These are phyloP conservation scores for Castanea crenata DNA, from an alignment of 306 rosid species.

Conservation along the genomic window DNA sequence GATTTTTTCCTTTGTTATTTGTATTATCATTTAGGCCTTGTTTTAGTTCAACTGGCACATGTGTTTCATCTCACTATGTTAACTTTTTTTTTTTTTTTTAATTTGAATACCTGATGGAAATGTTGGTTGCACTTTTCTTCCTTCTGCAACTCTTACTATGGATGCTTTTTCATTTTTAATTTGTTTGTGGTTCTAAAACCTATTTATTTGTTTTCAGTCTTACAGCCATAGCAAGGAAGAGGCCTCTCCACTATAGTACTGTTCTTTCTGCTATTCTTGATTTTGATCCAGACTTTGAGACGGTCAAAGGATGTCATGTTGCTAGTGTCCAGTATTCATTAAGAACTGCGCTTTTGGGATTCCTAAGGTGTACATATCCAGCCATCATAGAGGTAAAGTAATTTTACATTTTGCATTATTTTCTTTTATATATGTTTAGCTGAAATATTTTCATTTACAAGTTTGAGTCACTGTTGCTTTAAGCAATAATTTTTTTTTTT, in stretches of 20 bases:
- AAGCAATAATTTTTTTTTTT: neutral
- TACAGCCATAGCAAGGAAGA: constrained; percentile 82
- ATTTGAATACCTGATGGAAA: neutral
- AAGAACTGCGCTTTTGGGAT: constrained; percentile 90
- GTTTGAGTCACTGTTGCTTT: neutral
- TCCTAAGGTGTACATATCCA: constrained; percentile 78
- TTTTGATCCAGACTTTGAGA: constrained; percentile 69
- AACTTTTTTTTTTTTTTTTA: neutral
- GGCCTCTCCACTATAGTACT: constrained; percentile 66
- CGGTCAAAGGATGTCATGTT: constrained; percentile 67
- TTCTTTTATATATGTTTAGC: constrained; percentile 3
- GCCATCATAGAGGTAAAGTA: constrained; percentile 73
- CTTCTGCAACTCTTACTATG: neutral
- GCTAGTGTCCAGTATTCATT: constrained; percentile 79
- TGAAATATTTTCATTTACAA: neutral
- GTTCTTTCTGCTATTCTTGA: constrained; percentile 73
- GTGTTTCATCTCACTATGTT: neutral
- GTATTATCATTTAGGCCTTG: neutral
- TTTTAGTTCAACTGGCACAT: neutral
- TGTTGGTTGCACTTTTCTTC: neutral
- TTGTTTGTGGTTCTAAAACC: neutral
- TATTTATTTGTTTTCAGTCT: constrained; percentile 55
- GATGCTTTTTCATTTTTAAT: constrained; percentile 1
- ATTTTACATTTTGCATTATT: constrained; percentile 6
- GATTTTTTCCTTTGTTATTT: neutral